Base-by-base conservation (phyloP, 1,139 yeast species). In the Hansenula anomala region DNA sequence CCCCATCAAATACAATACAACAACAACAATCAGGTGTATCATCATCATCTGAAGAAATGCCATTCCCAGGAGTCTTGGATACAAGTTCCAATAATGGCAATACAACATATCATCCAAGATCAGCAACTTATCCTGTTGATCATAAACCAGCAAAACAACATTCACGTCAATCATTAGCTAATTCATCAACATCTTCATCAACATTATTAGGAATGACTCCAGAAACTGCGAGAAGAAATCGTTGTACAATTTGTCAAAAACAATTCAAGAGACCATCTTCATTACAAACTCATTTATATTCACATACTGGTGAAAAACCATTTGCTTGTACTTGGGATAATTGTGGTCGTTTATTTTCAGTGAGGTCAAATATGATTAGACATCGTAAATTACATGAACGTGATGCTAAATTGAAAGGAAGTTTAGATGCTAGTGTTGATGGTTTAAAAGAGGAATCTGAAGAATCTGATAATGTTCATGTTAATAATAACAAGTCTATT, bases 231-330 rank as follows among this genome's bases (percentile, higher is more conserved):
- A 44, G 50, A 26, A 45, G 58, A 14, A 56, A 56, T 41, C 45
- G 58, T 26, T 87, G 96, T 58, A 63, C 70, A 23, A 69, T 78
- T n/a, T 88, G 96, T 60, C 72, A 76, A 38, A 86, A 86, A 58
- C 78, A 77, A 36, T 87, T 88, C 64, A 80, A 84, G 38, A 69
- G 96, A 43, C 95, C 96, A 2, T 79, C 88, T 11, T 82, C 92
- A 3, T 66, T 87, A 42, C 83, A 78, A 52, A 86, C 92, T 4
- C 96, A 88, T 61, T 71, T 76, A 61, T 81, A 84, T 57, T 80
- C 88, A 3, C 96, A 88, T 57, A 86, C 96, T 0, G 96, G 96
- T 6, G 92, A 84, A 55, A 85, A 84, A 59, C 87, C 92, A 20
- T 85, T 74, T 62, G 64, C 63, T 44, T 88, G 96, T 56, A 74